These are phyloP conservation scores for Aspergillus arachidicola DNA, from an alignment of 2,329 filamentous ascomycete genomes.

Conservation along the genomic window DNA sequence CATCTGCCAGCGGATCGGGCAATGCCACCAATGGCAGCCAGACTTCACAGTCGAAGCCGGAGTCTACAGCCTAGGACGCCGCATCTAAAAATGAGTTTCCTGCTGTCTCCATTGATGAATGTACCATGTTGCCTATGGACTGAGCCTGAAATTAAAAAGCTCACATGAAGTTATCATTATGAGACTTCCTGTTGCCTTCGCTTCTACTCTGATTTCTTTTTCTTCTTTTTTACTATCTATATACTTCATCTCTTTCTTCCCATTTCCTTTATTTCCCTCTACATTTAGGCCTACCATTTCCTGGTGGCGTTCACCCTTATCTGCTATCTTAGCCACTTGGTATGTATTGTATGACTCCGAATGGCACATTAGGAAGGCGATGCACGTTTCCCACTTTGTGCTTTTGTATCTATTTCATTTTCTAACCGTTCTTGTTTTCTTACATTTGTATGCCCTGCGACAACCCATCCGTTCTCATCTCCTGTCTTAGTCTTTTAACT, in stretches of 20 bases:
- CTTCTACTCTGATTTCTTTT: neutral
- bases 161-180: slow-evolving; percentile 15
- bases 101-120: slow-evolving; percentile 1
- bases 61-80: slow-evolving; percentile 29
- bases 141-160: neutral
- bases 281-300: slow-evolving; percentile 11
- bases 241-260: slow-evolving; percentile 8
- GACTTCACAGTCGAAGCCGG: slow-evolving; percentile 35
- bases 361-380: slow-evolving; percentile 15
- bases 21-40: slow-evolving; percentile 32
- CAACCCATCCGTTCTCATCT: slow-evolving; percentile 12
- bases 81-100: neutral
- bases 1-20: slow-evolving; percentile 33
- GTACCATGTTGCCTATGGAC: neutral
- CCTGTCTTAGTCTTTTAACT: slow-evolving; percentile 2
- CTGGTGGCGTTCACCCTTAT: slow-evolving; percentile 16
- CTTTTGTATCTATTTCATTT: slow-evolving; percentile 11
- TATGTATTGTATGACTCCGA: slow-evolving; percentile 27
- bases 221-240: slow-evolving; percentile 9
- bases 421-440: neutral
- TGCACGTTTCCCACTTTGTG: slow-evolving; percentile 8
- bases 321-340: slow-evolving; percentile 20
- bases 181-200: slow-evolving; percentile 18
- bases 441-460: slow-evolving; percentile 10
- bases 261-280: slow-evolving; percentile 4